Conservation (phyloP, 495 filamentous ascomycete genomes). For the Elasticomyces elasticus region DNA sequence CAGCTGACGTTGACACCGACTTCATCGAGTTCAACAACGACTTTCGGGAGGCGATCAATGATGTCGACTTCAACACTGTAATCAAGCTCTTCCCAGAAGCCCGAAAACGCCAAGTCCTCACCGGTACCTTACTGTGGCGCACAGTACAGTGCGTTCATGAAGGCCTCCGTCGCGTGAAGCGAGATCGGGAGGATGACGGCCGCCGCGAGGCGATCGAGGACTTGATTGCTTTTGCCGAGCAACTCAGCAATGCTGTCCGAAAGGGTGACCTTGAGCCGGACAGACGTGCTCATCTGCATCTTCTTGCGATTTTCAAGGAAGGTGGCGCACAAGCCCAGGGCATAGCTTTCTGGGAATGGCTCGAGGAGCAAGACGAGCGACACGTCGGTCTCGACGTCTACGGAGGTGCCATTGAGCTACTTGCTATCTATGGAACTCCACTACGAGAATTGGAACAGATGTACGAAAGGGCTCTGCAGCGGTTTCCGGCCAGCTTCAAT, state of each 20-base stretch:
- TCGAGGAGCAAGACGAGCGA: conserved; percentile 29
- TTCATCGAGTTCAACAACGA: background rate
- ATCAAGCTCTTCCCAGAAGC: conserved; percentile 4
- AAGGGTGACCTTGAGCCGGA: conserved; percentile 29
- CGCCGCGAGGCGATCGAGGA: conserved; percentile 4
- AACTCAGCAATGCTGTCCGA: conserved; percentile 30
- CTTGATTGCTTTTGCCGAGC: conserved; percentile 21
- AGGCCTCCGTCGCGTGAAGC: conserved; percentile 1
- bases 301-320: conserved; percentile 40
- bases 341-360: conserved; percentile 38
- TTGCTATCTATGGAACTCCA: conserved; percentile 33
- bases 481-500: conserved; percentile 33
- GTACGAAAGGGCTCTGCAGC: conserved; percentile 33
- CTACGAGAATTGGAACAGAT: conserved; percentile 34
- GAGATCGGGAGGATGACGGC: background rate
- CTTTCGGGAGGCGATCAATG: conserved; percentile 1
- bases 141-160: conserved; percentile 17
- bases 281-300: conserved; percentile 34
- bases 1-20: background rate
- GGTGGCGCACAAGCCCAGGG: conserved; percentile 30
- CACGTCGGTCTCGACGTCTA: conserved; percentile 34
- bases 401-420: conserved; percentile 39
- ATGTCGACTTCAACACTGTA: background rate
- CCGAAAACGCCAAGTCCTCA: background rate
- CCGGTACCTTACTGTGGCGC: background rate